Conservation (phyloP, 225 moss, liverwort and hornwort species). For the Thuidium tamariscinum region DNA sequence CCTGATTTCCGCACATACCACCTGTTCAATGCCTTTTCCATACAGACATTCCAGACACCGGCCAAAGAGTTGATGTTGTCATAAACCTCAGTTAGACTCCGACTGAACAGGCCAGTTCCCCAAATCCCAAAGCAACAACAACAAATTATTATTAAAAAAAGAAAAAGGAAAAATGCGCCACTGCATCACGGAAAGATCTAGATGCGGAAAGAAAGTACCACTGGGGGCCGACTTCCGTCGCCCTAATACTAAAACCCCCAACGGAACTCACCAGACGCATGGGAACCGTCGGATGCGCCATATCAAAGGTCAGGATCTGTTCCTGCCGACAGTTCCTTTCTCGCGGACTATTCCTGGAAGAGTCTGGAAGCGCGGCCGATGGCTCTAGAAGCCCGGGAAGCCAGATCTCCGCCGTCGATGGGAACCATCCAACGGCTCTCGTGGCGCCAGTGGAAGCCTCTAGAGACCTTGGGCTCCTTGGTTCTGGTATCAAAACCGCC, state of each 20-base stretch:
- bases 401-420: not conserved
- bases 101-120: not conserved
- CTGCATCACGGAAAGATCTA: not conserved
- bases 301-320: not conserved
- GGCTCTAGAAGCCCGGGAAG: constrained; percentile 1
- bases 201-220: not conserved
- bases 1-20: not conserved
- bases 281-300: not conserved
- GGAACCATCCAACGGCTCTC: not conserved
- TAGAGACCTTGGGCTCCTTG: not conserved
- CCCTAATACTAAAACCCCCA: constrained; percentile 2
- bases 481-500: constrained; percentile 41
- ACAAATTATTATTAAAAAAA: not conserved
- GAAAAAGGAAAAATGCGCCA: not conserved
- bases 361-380: constrained; percentile 2
- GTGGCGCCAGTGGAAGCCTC: constrained; percentile 4
- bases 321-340: not conserved
- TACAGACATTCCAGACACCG: not conserved
- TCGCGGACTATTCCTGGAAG: not conserved
- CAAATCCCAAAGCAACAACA: not conserved
- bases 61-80: not conserved
- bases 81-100: not conserved
- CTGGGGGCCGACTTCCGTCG: not conserved
- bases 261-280: not conserved
- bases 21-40: not conserved